A percentile compares a stretch with the other conserved stretches of the same genome.
phyloP scores from a whole-genome alignment of 257 asterid species.

The Nicotiana noctiflora region DNA sequence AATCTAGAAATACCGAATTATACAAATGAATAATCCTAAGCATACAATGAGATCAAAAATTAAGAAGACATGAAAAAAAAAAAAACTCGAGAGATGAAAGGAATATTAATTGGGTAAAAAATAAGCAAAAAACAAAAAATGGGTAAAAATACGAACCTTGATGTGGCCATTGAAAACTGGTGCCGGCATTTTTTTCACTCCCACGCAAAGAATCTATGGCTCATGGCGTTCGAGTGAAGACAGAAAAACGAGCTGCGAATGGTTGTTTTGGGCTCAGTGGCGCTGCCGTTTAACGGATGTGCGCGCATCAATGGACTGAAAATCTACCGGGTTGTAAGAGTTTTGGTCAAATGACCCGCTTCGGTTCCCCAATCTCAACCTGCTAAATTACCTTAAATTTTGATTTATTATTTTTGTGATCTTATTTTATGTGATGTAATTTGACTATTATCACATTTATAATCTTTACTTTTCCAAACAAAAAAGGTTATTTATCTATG shows the following conservation, averaged over 20 bases:
- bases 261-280: not conserved
- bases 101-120: not conserved
- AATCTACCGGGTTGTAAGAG: not conserved
- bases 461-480: too few species aligned
- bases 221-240: not conserved
- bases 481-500: too few species aligned
- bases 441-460: too few species aligned
- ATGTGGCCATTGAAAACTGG: conserved; percentile 51
- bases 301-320: not conserved
- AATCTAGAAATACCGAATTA: not conserved
- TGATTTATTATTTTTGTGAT: too few species aligned
- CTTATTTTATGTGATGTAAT: too few species aligned
- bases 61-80: not conserved
- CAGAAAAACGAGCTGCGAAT: not conserved
- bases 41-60: not conserved
- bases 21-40: not conserved
- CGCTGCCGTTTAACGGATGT: not conserved
- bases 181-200: conserved; percentile 36
- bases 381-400: too few species aligned
- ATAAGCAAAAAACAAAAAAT: too few species aligned
- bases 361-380: not conserved
- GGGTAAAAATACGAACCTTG: conserved; percentile 29
- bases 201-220: not conserved
- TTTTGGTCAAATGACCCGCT: not conserved
- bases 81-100: not conserved